These are phyloP conservation scores for Colletotrichum sansevieriae DNA, from an alignment of 2,329 filamentous ascomycete species.

Conservation along the genomic window DNA sequence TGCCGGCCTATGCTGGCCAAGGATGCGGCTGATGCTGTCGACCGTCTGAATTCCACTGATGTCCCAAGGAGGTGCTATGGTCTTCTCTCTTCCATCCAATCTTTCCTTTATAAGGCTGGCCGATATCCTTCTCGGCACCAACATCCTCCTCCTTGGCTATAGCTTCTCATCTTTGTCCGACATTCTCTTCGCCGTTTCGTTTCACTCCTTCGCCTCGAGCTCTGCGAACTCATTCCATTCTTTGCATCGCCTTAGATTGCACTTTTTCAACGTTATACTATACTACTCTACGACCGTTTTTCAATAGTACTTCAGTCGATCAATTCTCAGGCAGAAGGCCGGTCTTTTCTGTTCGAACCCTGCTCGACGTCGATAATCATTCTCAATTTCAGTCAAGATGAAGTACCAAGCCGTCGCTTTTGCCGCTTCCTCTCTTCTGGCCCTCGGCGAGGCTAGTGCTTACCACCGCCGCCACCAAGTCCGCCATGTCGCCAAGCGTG, in stretches of 20 bases:
- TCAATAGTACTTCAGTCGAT: slow-evolving; percentile 22
- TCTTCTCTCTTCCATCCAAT: slow-evolving; percentile 20
- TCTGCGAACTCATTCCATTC: slow-evolving; percentile 45
- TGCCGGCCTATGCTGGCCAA: slow-evolving; percentile 13
- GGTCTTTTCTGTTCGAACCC: slow-evolving; percentile 31
- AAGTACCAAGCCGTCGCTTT: slow-evolving; percentile 41
- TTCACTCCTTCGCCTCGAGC: slow-evolving; percentile 39
- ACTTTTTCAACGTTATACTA: background rate
- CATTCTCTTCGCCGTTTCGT: slow-evolving; percentile 37
- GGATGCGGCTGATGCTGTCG: slow-evolving; percentile 17
- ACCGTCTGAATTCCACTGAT: slow-evolving; percentile 30
- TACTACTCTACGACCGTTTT: background rate
- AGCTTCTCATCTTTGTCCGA: slow-evolving; percentile 31
- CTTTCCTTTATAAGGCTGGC: slow-evolving; percentile 34
- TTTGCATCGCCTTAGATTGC: slow-evolving; percentile 33
- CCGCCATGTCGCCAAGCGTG: slow-evolving; percentile 44
- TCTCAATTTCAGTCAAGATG: slow-evolving; percentile 35
- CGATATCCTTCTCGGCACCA: slow-evolving; percentile 26
- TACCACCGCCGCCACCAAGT: slow-evolving; percentile 26
- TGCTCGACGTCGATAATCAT: slow-evolving; percentile 23
- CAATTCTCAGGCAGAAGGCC: slow-evolving; percentile 30
- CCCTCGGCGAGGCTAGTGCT: slow-evolving; percentile 23
- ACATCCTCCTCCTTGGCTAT: slow-evolving; percentile 18
- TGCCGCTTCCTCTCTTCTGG: slow-evolving; percentile 36
- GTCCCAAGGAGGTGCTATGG: slow-evolving; percentile 26